These are phyloP conservation scores for Botrytis deweyae DNA, from an alignment of 2,329 filamentous ascomycete species.

Conservation along the genomic window DNA sequence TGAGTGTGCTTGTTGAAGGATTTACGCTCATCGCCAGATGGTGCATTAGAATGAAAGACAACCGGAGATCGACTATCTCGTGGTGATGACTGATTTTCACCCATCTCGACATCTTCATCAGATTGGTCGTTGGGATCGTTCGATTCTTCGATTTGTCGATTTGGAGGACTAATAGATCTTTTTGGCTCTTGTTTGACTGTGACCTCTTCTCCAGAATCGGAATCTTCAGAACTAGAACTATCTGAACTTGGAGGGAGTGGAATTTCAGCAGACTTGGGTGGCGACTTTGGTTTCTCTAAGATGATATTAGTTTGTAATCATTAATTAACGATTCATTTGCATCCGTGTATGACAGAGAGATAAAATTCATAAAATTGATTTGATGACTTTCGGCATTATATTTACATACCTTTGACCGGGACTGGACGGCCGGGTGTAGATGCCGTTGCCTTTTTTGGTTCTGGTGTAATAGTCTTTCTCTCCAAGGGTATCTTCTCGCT, in stretches of 20 bases:
- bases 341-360: not conserved
- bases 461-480: not conserved
- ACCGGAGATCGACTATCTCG: slow-evolving; percentile 38
- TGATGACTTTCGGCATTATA: not conserved
- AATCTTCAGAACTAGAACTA: slow-evolving; percentile 16
- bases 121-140: not conserved
- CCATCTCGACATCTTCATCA: slow-evolving; percentile 25
- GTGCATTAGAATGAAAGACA: slow-evolving; percentile 26
- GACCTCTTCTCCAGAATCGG: slow-evolving; percentile 23
- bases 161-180: not conserved
- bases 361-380: not conserved
- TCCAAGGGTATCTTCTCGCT: not conserved
- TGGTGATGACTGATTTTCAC: slow-evolving; percentile 30
- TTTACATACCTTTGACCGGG: slow-evolving; percentile 17
- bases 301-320: slow-evolving; percentile 2
- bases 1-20: not conserved
- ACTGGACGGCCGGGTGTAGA: not conserved
- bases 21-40: slow-evolving; percentile 16
- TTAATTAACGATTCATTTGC: not conserved
- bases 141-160: not conserved
- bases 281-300: slow-evolving; percentile 3
- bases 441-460: not conserved
- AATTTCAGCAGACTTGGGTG: not conserved
- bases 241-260: slow-evolving; percentile 17
- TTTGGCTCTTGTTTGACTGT: not conserved